Conservation (phyloP, 345 rosid species). For the Gossypium thurberi region DNA sequence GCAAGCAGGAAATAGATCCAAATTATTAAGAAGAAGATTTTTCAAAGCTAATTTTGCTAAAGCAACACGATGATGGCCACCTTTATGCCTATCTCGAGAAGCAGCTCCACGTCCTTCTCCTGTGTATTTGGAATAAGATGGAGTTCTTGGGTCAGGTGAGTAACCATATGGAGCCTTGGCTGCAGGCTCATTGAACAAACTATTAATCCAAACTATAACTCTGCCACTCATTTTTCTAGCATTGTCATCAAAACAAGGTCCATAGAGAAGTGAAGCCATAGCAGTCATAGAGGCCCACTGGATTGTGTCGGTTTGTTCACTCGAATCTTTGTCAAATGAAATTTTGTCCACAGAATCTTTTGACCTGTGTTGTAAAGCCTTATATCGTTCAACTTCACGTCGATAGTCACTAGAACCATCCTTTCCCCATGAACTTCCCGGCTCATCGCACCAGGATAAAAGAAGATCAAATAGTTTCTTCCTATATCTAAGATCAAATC, state of each 20-base stretch:
- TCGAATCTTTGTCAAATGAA: slow-evolving; percentile 88
- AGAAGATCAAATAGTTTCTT: slow-evolving; percentile 87
- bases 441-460: slow-evolving; percentile 87
- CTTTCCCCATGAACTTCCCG: slow-evolving; percentile 80
- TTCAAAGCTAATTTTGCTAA: slow-evolving; percentile 93
- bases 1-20: slow-evolving; percentile 97
- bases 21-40: slow-evolving; percentile 90
- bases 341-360: slow-evolving; percentile 93
- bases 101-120: slow-evolving; percentile 80
- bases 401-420: slow-evolving; percentile 81
- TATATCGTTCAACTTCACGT: slow-evolving; percentile 96
- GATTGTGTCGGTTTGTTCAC: slow-evolving; percentile 85
- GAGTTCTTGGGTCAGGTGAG: slow-evolving; percentile 91
- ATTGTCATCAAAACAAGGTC: slow-evolving; percentile 97
- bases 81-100: slow-evolving; percentile 82
- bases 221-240: slow-evolving; percentile 98
- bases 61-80: slow-evolving; percentile 83
- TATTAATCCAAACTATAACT: slow-evolving; percentile 92
- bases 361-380: slow-evolving; percentile 85
- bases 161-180: slow-evolving; percentile 93
- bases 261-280: slow-evolving; percentile 92
- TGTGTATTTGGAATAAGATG: slow-evolving; percentile 76
- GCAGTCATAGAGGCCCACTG: slow-evolving; percentile 99
- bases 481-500: slow-evolving; percentile 80
- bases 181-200: slow-evolving; percentile 91